A percentile compares a stretch with the other conserved stretches of the same genome.
Conservation (phyloP, 345 rosid species). For the Abelmoschus esculentus region DNA sequence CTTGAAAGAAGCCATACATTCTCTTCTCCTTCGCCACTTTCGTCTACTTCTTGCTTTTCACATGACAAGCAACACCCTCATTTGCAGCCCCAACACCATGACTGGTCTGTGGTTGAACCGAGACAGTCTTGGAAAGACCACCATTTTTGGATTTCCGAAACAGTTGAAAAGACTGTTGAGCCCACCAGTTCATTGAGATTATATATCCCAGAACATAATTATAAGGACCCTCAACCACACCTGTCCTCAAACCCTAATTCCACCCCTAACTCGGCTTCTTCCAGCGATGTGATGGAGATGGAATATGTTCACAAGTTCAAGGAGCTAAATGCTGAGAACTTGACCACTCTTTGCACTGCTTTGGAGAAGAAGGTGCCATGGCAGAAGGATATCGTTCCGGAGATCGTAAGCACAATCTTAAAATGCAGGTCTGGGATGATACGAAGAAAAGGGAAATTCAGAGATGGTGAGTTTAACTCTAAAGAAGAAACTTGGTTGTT, state of each 20-base stretch:
- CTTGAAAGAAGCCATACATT: conserved; percentile 42
- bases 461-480: conserved; percentile 12
- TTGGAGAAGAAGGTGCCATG: conserved; percentile 67
- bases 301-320: conserved; percentile 47
- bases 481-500: conserved; percentile 80
- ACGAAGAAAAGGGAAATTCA: conserved; percentile 30
- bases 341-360: conserved; percentile 41
- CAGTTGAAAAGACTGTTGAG: conserved; percentile 9
- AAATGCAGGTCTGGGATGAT: conserved; percentile 62
- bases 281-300: conserved; percentile 61
- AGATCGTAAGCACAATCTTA: conserved; percentile 49
- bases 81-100: conserved; percentile 9
- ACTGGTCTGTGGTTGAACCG: conserved; percentile 12
- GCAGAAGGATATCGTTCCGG: conserved; percentile 52
- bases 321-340: conserved; percentile 46
- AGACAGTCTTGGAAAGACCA: conserved; percentile 29
- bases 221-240: conserved; percentile 12
- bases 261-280: conserved; percentile 51
- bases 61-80: conserved; percentile 20
- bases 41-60: conserved; percentile 44
- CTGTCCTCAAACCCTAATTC: conserved; percentile 39
- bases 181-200: conserved; percentile 16
- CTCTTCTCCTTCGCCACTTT: conserved; percentile 51
- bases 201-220: conserved; percentile 31
- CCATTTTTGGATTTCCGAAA: conserved; percentile 27